Evolutionary conservation across 169 alveolate species (phyloP).

Genomic region (Cryptosporidium ubiquitum): DNA sequence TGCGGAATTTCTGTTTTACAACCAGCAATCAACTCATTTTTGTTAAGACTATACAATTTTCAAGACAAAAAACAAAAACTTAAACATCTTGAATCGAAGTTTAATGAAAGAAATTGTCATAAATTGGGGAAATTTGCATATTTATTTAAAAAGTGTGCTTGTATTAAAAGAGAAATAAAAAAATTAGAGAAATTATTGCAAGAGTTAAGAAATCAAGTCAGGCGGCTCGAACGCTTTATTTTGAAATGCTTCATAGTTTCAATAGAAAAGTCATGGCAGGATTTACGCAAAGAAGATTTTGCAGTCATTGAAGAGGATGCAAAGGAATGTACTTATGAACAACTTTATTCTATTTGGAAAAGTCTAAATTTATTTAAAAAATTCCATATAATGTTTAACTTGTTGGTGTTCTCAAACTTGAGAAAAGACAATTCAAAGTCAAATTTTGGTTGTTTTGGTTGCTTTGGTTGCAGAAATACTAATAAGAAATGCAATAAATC

Average conservation of each 20-base stretch:
- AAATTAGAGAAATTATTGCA: neutral
- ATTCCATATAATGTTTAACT: too few species aligned
- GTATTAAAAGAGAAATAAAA: neutral
- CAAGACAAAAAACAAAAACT: neutral
- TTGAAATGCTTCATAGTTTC: neutral
- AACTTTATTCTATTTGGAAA: neutral
- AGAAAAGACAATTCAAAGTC: neutral
- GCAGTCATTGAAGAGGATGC: neutral
- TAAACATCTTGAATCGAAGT: neutral
- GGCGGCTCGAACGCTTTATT: neutral
- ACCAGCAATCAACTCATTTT: neutral
- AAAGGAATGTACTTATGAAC: neutral
- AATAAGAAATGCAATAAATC: too few species aligned
- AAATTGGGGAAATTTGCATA: neutral
- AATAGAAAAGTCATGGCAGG: neutral
- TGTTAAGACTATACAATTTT: neutral
- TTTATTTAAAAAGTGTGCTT: neutral
- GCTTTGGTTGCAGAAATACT: too few species aligned
- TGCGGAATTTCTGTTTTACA: neutral
- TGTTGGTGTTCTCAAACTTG: neutral
- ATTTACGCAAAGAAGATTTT: neutral
- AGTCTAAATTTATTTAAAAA: neutral
- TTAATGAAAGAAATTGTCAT: neutral
- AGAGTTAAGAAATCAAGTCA: neutral
- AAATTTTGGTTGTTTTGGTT: too few species aligned